Evolutionary conservation across 2,329 filamentous ascomycete species (phyloP).

Genomic region (Botrytis paeoniae): DNA sequence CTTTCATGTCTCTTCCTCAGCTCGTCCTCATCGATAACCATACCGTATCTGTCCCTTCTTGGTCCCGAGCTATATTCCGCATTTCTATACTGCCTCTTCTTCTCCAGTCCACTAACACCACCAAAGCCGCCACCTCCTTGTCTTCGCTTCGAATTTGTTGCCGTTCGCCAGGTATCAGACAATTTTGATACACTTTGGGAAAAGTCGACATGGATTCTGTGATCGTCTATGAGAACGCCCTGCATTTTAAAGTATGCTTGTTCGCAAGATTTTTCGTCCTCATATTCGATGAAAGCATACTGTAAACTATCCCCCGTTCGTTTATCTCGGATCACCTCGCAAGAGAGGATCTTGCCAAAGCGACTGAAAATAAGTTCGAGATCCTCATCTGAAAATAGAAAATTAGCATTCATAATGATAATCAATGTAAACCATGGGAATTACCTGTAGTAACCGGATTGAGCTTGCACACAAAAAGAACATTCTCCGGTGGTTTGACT

Average conservation of each 20-base stretch:
- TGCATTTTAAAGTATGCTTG: constrained; percentile 99
- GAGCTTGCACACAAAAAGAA: constrained; percentile 96
- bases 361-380: constrained; percentile 94
- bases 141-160: constrained; percentile 76
- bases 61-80: constrained; percentile 38
- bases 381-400: constrained; percentile 65
- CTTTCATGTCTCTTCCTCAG: constrained; percentile 52
- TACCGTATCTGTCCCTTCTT: constrained; percentile 59
- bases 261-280: constrained; percentile 89
- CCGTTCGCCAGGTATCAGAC: constrained; percentile 83
- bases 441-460: constrained; percentile 84
- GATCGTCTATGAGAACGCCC: constrained; percentile 91
- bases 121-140: constrained; percentile 75
- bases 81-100: constrained; percentile 81
- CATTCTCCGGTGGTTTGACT: constrained; percentile 94
- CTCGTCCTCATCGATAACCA: constrained; percentile 77
- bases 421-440: not conserved
- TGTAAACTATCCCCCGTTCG: constrained; percentile 93
- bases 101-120: constrained; percentile 83
- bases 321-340: constrained; percentile 92
- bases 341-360: constrained; percentile 91
- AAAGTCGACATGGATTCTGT: constrained; percentile 97
- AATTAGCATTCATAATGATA: constrained; percentile 17
- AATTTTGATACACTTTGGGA: constrained; percentile 90
- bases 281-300: constrained; percentile 97